Conservation (phyloP, 805 yeast genomes). For the Starmerella etchellsii region DNA sequence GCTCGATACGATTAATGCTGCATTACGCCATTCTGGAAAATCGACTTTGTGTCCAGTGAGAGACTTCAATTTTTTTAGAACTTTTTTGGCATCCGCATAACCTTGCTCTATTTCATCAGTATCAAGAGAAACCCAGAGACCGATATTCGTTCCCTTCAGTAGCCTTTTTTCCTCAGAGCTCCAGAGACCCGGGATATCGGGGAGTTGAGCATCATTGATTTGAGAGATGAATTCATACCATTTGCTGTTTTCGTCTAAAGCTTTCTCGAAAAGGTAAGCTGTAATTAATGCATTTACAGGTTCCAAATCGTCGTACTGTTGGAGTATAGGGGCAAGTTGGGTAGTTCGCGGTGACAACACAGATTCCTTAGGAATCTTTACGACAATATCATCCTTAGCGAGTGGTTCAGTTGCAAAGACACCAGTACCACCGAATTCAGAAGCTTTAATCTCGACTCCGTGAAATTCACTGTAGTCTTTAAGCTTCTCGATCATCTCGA, state of each 20-base stretch:
- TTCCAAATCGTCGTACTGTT: conserved; percentile 40
- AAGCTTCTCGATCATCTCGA: background rate
- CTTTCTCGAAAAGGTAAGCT: conserved; percentile 59
- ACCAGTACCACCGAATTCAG: conserved; percentile 55
- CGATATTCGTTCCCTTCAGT: conserved; percentile 50
- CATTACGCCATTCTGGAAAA: conserved; percentile 30
- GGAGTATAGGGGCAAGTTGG: conserved; percentile 49
- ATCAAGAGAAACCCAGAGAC: conserved; percentile 47
- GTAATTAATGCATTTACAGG: conserved; percentile 59
- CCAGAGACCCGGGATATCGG: conserved; percentile 59
- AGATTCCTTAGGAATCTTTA: conserved; percentile 26
- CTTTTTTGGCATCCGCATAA: conserved; percentile 22
- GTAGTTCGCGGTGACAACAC: conserved; percentile 29
- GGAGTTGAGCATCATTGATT: conserved; percentile 28
- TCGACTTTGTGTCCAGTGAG: background rate
- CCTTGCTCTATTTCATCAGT: conserved; percentile 28
- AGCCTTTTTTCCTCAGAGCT: conserved; percentile 33
- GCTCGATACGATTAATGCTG: conserved; percentile 54
- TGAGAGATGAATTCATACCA: conserved; percentile 59
- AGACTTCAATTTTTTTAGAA: conserved; percentile 28
- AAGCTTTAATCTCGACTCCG: conserved; percentile 30
- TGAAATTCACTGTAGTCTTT: background rate
- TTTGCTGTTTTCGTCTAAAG: conserved; percentile 52
- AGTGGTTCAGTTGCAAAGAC: conserved; percentile 45
- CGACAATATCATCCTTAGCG: conserved; percentile 27